These are phyloP conservation scores for Globisporangium lucens DNA, from an alignment of 352 stramenopile genomes.

Conservation along the genomic window DNA sequence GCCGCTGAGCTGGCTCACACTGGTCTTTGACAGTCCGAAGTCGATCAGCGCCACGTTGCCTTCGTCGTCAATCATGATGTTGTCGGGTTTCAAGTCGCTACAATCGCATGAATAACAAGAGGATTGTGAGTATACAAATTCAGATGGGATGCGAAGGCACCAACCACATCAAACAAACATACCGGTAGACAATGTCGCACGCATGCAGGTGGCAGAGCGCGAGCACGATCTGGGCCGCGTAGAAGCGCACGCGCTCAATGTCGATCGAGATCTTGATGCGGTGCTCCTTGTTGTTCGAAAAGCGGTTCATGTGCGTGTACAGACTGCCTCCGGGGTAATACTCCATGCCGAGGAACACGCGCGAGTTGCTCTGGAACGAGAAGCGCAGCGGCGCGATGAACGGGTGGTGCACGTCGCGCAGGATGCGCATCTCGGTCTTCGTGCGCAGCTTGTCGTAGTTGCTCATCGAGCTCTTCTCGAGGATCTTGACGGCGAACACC, in stretches of 20 bases:
- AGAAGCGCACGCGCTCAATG: constrained; percentile 82
- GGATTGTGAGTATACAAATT: background rate
- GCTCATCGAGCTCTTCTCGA: constrained; percentile 90
- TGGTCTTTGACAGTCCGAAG: constrained; percentile 93
- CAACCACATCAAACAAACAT: background rate
- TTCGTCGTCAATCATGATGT: constrained; percentile 93
- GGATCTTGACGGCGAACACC: constrained; percentile 91
- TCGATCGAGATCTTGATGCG: constrained; percentile 85
- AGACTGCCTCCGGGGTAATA: constrained; percentile 83
- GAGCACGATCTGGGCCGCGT: constrained; percentile 90
- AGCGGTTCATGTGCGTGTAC: constrained; percentile 92
- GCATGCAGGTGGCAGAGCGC: constrained; percentile 90
- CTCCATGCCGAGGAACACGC: constrained; percentile 83
- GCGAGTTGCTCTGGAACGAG: constrained; percentile 79
- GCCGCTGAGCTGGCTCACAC: constrained; percentile 79
- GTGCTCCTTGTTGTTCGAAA: constrained; percentile 88
- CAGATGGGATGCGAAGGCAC: background rate
- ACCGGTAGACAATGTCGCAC: constrained; percentile 93
- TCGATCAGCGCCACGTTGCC: constrained; percentile 94
- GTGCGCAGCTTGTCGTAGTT: constrained; percentile 92
- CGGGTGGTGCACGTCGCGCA: constrained; percentile 89
- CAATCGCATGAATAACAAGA: background rate
- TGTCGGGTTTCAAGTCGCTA: constrained; percentile 94
- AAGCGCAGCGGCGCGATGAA: constrained; percentile 91
- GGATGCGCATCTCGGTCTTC: constrained; percentile 90